phyloP scores from a whole-genome alignment of 305 asterid genomes.

The Euphrasia arctica region DNA sequence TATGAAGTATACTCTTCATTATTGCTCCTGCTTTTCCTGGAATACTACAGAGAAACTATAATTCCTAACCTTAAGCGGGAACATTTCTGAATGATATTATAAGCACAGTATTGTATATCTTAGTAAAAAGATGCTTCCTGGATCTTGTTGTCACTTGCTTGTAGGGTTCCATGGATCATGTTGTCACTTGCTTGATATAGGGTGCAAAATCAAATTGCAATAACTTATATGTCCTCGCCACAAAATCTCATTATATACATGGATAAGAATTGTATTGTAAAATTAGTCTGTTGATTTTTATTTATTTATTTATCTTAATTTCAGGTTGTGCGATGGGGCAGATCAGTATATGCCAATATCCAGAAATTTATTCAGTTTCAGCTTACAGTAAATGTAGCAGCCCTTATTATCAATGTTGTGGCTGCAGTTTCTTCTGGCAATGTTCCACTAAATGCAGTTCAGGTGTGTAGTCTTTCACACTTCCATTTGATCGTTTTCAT shows the following conservation, averaged over 20 bases:
- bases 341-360: conserved; percentile 92
- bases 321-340: conserved; percentile 99
- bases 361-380: conserved; percentile 50
- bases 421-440: conserved; percentile 56
- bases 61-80: not conserved
- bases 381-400: too few relatives aligned
- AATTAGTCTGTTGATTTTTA: conserved; percentile 9
- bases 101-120: not conserved
- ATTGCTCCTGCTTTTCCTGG: too few relatives aligned
- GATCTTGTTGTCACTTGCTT: not conserved
- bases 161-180: too few relatives aligned
- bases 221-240: not conserved
- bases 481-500: conserved; percentile 14
- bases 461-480: conserved; percentile 54
- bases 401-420: too few relatives aligned
- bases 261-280: conserved; percentile 12
- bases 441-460: conserved; percentile 96
- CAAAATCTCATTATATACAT: not conserved
- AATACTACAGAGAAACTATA: not conserved
- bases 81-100: not conserved
- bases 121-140: not conserved
- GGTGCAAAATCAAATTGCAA: not conserved
- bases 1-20: not conserved
- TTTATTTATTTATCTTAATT: conserved; percentile 17
- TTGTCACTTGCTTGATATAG: not conserved